phyloP scores from a whole-genome alignment of 352 stramenopile species.

The Phytophthora chlamydospora region DNA sequence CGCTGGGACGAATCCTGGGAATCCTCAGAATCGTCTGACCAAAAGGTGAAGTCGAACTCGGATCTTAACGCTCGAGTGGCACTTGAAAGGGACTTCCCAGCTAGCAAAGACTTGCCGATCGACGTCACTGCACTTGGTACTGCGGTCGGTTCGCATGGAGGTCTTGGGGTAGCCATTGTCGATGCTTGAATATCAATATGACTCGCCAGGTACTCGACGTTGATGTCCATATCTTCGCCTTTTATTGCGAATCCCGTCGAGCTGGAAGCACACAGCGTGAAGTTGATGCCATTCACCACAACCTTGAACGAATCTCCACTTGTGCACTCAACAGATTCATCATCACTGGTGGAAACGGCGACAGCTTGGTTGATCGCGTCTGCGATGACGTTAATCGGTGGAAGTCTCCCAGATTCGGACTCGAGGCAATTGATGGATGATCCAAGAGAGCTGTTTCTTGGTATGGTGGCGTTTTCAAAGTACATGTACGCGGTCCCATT shows the following conservation, averaged over 20 bases:
- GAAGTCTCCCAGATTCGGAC: slow-evolving; percentile 9
- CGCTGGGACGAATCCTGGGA: no score
- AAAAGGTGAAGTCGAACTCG: slow-evolving; percentile 15
- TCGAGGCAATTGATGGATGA: slow-evolving; percentile 12
- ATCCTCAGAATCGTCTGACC: neutral
- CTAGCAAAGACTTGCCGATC: slow-evolving; percentile 1
- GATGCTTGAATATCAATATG: neutral
- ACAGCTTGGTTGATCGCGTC: slow-evolving; percentile 10
- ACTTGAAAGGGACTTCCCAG: neutral
- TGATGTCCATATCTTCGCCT: slow-evolving; percentile 8
- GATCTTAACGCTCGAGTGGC: slow-evolving; percentile 2
- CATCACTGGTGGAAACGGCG: neutral
- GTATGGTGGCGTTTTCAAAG: neutral
- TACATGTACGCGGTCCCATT: slow-evolving; percentile 21
- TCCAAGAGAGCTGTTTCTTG: slow-evolving; percentile 2
- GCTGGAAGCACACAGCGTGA: slow-evolving; percentile 6
- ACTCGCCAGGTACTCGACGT: neutral
- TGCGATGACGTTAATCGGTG: slow-evolving; percentile 14
- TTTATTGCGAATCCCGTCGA: slow-evolving; percentile 3
- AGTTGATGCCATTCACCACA: slow-evolving; percentile 8
- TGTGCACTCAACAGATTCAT: neutral
- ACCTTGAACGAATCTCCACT: slow-evolving; percentile 4
- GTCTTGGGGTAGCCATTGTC: no score
- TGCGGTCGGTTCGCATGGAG: neutral
- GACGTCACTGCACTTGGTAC: neutral